These are phyloP conservation scores for Hemileccinum rubropunctum DNA, from an alignment of 768 basidiomycete species.

Conservation along the genomic window DNA sequence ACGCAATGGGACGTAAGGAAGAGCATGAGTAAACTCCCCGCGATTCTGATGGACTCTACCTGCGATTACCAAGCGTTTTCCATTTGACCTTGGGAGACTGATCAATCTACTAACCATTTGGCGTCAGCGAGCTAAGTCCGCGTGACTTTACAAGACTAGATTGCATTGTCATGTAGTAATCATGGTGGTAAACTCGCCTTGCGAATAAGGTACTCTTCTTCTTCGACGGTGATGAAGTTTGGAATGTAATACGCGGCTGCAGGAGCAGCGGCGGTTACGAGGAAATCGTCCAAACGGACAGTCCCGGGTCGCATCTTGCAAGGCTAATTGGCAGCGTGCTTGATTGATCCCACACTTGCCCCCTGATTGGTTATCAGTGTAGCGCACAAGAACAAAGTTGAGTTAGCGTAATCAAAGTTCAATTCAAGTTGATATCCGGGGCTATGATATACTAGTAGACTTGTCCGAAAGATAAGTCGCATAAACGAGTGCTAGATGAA, in stretches of 20 bases:
- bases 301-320: slow-evolving; percentile 13
- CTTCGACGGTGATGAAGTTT: slow-evolving; percentile 70
- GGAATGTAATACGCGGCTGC: slow-evolving; percentile 66
- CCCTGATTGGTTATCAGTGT: background rate
- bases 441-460: too few species aligned
- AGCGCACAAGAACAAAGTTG: slow-evolving; percentile 5
- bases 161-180: too few species aligned
- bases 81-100: slow-evolving; percentile 81
- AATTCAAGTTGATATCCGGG: background rate
- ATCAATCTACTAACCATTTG: slow-evolving; percentile 50
- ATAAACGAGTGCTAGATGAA: background rate
- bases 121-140: slow-evolving; percentile 13
- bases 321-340: background rate
- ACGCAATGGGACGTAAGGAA: background rate
- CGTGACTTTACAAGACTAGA: background rate
- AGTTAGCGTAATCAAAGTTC: background rate
- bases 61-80: slow-evolving; percentile 49
- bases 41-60: slow-evolving; percentile 3
- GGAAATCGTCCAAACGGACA: slow-evolving; percentile 9
- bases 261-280: slow-evolving; percentile 25
- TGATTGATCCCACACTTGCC: slow-evolving; percentile 18
- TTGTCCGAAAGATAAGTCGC: too few species aligned
- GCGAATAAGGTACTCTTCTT: slow-evolving; percentile 73
- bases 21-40: background rate
- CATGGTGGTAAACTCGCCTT: slow-evolving; percentile 50